Percentiles rank a stretch among this genome's conserved stretches.
Evolutionary conservation across 371 early-diverging fungal species (phyloP).

Genomic region (Apophysomyces variabilis): DNA sequence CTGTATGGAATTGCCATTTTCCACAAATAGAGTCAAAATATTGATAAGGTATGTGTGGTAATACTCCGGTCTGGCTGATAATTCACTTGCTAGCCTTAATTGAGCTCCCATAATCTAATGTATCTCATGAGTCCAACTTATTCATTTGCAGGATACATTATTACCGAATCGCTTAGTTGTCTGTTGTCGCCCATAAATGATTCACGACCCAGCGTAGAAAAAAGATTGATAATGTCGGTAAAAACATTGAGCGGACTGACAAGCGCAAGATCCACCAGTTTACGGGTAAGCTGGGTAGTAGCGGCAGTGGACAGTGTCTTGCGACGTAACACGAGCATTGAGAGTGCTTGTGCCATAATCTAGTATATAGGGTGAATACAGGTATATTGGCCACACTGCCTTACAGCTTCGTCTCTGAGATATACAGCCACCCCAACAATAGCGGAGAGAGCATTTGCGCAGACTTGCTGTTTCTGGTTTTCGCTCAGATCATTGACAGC

Average conservation of each 20-base stretch:
- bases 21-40: conserved; percentile 68
- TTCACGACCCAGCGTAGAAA: conserved; percentile 54
- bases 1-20: conserved; percentile 73
- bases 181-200: conserved; percentile 55
- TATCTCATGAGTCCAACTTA: neutral
- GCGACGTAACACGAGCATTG: conserved; percentile 63
- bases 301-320: conserved; percentile 53
- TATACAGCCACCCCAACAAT: conserved; percentile 71
- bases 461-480: conserved; percentile 57
- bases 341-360: conserved; percentile 67
- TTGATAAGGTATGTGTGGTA: conserved; percentile 61
- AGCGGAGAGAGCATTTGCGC: conserved; percentile 60
- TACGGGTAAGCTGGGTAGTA: conserved; percentile 57
- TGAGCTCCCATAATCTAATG: conserved; percentile 45
- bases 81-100: conserved; percentile 53
- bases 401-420: conserved; percentile 64
- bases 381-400: neutral
- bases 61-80: conserved; percentile 57
- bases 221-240: conserved; percentile 58
- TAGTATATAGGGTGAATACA: conserved; percentile 14
- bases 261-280: conserved; percentile 65
- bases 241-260: conserved; percentile 55
- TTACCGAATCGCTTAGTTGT: conserved; percentile 52
- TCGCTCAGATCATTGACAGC: conserved; percentile 38
- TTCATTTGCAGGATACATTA: conserved; percentile 39